A percentile compares a stretch with the other conserved stretches of the same genome.
These are phyloP conservation scores for Alectoria sarmentosa DNA, from an alignment of 495 filamentous ascomycete genomes.

Conservation along the genomic window DNA sequence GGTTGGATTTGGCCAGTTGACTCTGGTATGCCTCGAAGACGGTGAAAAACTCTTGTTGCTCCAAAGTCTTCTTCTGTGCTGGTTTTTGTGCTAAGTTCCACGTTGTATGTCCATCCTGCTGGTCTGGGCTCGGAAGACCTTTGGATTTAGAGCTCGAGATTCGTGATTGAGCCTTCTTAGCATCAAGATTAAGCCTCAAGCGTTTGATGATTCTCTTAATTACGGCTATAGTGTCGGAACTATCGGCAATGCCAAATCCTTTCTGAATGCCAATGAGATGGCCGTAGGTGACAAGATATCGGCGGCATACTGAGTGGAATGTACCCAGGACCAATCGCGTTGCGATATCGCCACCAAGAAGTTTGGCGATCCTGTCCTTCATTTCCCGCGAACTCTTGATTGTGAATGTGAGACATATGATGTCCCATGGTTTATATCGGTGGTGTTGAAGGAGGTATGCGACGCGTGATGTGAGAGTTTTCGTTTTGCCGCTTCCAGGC, in stretches of 20 bases:
- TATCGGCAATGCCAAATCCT: conserved; percentile 93
- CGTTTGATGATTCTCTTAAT: conserved; percentile 77
- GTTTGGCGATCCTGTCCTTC: conserved; percentile 73
- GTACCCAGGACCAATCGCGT: conserved; percentile 81
- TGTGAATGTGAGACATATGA: conserved; percentile 96
- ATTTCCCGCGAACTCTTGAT: conserved; percentile 96
- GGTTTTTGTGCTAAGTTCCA: conserved; percentile 35
- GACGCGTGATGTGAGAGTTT: conserved; percentile 89
- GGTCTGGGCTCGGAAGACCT: conserved; percentile 36
- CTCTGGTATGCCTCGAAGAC: conserved; percentile 76
- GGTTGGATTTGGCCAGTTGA: conserved; percentile 64
- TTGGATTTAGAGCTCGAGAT: conserved; percentile 86
- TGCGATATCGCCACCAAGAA: conserved; percentile 72
- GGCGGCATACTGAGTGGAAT: conserved; percentile 87
- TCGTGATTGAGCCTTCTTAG: conserved; percentile 57
- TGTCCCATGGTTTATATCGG: conserved; percentile 76
- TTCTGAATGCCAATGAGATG: conserved; percentile 72
- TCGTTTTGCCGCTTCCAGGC: conserved; percentile 87
- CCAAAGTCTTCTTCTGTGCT: conserved; percentile 43
- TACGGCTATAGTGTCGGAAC: conserved; percentile 66
- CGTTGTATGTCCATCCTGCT: conserved; percentile 20
- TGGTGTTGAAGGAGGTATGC: conserved; percentile 85
- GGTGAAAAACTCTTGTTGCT: conserved; percentile 65
- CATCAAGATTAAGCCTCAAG: conserved; percentile 59
- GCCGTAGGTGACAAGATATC: conserved; percentile 82